Evolutionary conservation across 2,329 filamentous ascomycete species (phyloP), one percentile per base, ranked within the genome.

Genomic region (Pochonia chlamydosporia): DNA sequence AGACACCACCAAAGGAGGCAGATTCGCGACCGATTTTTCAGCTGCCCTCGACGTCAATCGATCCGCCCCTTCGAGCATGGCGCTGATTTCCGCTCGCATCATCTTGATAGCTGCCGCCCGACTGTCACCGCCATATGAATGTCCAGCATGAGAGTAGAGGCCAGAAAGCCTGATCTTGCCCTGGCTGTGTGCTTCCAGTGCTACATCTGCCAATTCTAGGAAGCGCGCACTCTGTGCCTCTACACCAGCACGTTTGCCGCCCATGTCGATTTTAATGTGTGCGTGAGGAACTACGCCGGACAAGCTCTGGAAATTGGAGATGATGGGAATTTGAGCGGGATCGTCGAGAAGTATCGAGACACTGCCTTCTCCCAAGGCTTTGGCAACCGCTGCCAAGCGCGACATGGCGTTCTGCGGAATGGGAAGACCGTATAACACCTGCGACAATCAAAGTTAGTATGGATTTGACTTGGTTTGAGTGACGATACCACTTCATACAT

Each of bases 211-310:
- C 10, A 62, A 56, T 2, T 82, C 63, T 0, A 75, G 64, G 33
- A 85, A 68, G 1, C 85, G 62, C 1, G 62, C 56, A 2, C 62
- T 58, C 50, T 79, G 75, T 3, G 63, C 64, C 1, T 70, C 58
- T 0, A 89, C 72, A 18, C 88, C 88, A 1, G 87, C 86, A 14
- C 88, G 82, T 57, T 81, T 74, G 54, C 81, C 81, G 10, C 86
- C 85, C 43, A 86, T 82, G 60, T 92, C 86, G 33, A 92, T 78
- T 57, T 91, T 91, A 57, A 91, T 69, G 58, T 83, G 87, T 13
- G 87, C 69, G 1, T 71, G 72, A 3, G 82, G 76, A 2, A 67
- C 62, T 40, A 69, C 65, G 14, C 73, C 75, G 1, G 71, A 69
- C 2, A 66, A 56, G 3, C 63, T 57, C 35, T 70, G 66, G 5